phyloP scores from a whole-genome alignment of 139 green algal species.

The Deuterostichococcus epilithicus region DNA sequence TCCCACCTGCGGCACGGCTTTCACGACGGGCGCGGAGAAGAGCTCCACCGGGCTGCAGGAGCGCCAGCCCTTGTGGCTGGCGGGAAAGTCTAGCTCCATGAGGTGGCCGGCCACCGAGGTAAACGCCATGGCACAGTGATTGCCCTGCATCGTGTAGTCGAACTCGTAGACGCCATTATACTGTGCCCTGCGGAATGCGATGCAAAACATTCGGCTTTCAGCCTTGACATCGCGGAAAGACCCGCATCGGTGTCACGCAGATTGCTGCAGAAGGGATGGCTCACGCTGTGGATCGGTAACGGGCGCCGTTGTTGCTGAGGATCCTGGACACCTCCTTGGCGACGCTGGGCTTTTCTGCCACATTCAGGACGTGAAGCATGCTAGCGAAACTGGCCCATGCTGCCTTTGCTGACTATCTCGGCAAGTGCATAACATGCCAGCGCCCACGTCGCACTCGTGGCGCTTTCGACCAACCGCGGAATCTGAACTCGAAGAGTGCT shows the following conservation, averaged over 20 bases:
- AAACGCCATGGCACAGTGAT: slow-evolving; percentile 79
- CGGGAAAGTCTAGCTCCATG: slow-evolving; percentile 85
- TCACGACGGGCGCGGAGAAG: slow-evolving; percentile 54
- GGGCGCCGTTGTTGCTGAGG: slow-evolving; percentile 53
- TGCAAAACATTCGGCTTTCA: too few relatives aligned
- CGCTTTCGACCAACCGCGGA: too few relatives aligned
- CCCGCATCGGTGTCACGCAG: not conserved
- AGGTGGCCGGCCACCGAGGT: slow-evolving; percentile 92
- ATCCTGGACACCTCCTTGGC: slow-evolving; percentile 75
- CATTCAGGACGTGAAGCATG: slow-evolving; percentile 74
- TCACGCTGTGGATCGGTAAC: not conserved
- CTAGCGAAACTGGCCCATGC: too few relatives aligned
- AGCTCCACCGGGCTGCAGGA: slow-evolving; percentile 54
- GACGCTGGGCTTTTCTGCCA: slow-evolving; percentile 95
- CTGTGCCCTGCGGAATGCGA: slow-evolving; percentile 37
- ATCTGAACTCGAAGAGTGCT: too few relatives aligned
- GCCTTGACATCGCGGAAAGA: too few relatives aligned
- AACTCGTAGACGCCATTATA: slow-evolving; percentile 87
- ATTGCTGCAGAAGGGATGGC: too few relatives aligned
- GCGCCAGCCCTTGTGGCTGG: slow-evolving; percentile 48
- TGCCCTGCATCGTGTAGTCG: slow-evolving; percentile 64
- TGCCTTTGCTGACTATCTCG: too few relatives aligned
- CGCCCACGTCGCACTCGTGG: too few relatives aligned
- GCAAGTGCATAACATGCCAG: too few relatives aligned
- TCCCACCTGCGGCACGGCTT: slow-evolving; percentile 56